Percentiles rank a stretch among this genome's conserved stretches.
Evolutionary conservation across 495 filamentous ascomycete genomes (phyloP).

Genomic region (Tuber umbilicatum): DNA sequence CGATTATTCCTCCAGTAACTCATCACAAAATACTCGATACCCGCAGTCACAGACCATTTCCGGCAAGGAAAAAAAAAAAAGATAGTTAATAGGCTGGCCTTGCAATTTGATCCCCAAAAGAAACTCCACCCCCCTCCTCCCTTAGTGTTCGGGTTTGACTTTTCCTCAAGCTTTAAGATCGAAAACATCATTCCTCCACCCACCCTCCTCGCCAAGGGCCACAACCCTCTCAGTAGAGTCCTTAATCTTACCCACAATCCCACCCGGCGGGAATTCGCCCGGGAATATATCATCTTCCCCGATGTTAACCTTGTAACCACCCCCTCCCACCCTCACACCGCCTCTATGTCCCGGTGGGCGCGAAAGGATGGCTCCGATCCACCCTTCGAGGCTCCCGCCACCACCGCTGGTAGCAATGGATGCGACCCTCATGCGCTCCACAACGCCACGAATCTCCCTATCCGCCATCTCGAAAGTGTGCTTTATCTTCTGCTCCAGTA

Average conservation of each 20-base stretch:
- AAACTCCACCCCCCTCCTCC: neutral
- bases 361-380: slow-evolving; percentile 37
- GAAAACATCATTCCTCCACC: slow-evolving; percentile 40
- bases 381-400: slow-evolving; percentile 35
- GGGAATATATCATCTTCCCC: slow-evolving; percentile 31
- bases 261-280: slow-evolving; percentile 36
- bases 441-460: slow-evolving; percentile 31
- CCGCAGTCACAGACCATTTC: neutral
- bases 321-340: slow-evolving; percentile 8
- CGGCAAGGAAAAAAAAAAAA: neutral
- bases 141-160: neutral
- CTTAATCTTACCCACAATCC: slow-evolving; percentile 23
- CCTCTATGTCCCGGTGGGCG: slow-evolving; percentile 17
- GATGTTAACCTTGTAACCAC: slow-evolving; percentile 28
- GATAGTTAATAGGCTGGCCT: neutral
- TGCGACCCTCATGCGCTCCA: slow-evolving; percentile 36
- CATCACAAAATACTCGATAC: too few relatives aligned
- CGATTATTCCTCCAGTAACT: too few relatives aligned
- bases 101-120: neutral
- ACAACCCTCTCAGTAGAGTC: slow-evolving; percentile 30
- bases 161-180: slow-evolving; percentile 26
- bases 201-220: slow-evolving; percentile 17
- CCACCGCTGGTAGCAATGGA: slow-evolving; percentile 36
- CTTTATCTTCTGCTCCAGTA: slow-evolving; percentile 35
- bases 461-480: slow-evolving; percentile 31